Evolutionary conservation across 257 asterid species (phyloP), one percentile per base, ranked within the genome.

Genomic region (Ocimum tenuiflorum): DNA sequence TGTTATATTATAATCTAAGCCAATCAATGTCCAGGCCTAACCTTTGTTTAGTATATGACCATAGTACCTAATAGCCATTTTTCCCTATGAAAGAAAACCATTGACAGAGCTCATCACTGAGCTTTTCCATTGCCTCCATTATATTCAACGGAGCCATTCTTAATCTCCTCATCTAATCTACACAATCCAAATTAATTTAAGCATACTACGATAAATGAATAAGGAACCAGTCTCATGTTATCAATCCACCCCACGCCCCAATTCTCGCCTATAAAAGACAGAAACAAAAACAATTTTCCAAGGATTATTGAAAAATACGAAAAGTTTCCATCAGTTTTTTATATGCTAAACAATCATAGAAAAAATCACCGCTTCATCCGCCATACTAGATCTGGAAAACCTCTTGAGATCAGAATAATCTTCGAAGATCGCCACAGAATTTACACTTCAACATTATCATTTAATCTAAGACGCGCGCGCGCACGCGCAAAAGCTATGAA

Each of bases 311-410:
- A 11, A 14, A 52, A 52, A 35, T 31, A 2, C 3, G 36, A 31
- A 4, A 31, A 31, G 23, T 20, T 19, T 9, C 54, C 4, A 46
- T 19, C 9, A n/a, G n/a, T 47, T 45, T 6, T 36, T 14, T 31
- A 8, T 20, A 29, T 14, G 13, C 23, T 12, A 50, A 58, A 41
- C 9, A 15, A 12, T 68, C 66, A 29, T 19, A 23, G 39, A 42
- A 11, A 24, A 69, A 48, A 20, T 49, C 22, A 58, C 33, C 53
- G 3, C 45, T 54, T 38, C 12, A 61, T 54, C 12, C 64, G n/a
- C 63, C 43, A 46, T 2, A 58, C 60, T 45, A 45, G 80, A 66
- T 76, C 71, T 56, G 52, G 13, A 50, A 55, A 47, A 57, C 11
- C 14, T 18, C 31, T 8, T 5, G 20, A 47, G 39, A 61, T 54